phyloP scores from a whole-genome alignment of 2,329 filamentous ascomycete genomes.

The Zymoseptoria brevis region DNA sequence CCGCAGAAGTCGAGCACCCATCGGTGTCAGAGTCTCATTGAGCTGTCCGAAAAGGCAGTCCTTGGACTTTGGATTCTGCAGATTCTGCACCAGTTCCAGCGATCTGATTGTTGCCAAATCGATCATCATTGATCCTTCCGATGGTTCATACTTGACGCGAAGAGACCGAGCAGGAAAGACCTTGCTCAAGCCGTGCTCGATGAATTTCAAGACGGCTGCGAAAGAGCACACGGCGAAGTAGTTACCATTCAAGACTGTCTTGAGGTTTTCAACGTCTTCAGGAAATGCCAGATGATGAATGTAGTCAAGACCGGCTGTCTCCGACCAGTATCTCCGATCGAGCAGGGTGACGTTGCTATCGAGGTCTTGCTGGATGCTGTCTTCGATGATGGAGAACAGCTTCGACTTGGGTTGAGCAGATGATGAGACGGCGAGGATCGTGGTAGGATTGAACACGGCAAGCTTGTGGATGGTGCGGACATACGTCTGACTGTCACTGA shows the following conservation, averaged over 20 bases:
- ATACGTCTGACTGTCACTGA: conserved; percentile 89
- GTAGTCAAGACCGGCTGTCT: conserved; percentile 66
- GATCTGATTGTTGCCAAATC: conserved; percentile 80
- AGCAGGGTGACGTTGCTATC: conserved; percentile 51
- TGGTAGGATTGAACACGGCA: conserved; percentile 67
- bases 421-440: conserved; percentile 69
- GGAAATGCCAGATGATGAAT: conserved; percentile 71
- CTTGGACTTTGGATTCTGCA: conserved; percentile 67
- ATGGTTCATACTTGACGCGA: conserved; percentile 77
- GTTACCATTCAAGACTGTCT: conserved; percentile 70
- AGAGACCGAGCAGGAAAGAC: conserved; percentile 72
- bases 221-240: conserved; percentile 81
- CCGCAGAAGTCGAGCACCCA: conserved; percentile 76
- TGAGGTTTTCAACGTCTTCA: conserved; percentile 73
- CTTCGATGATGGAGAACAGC: conserved; percentile 64
- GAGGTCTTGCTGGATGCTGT: conserved; percentile 55
- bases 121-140: conserved; percentile 92
- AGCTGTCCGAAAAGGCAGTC: conserved; percentile 78
- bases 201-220: conserved; percentile 77
- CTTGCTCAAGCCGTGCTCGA: conserved; percentile 61
- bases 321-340: conserved; percentile 77
- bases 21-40: conserved; percentile 77
- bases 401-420: conserved; percentile 65
- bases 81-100: conserved; percentile 83
- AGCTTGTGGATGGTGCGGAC: conserved; percentile 82